Evolutionary conservation across 768 basidiomycete species (phyloP), one percentile per base, ranked within the genome.

Genomic region (Naganishia kalamii): DNA sequence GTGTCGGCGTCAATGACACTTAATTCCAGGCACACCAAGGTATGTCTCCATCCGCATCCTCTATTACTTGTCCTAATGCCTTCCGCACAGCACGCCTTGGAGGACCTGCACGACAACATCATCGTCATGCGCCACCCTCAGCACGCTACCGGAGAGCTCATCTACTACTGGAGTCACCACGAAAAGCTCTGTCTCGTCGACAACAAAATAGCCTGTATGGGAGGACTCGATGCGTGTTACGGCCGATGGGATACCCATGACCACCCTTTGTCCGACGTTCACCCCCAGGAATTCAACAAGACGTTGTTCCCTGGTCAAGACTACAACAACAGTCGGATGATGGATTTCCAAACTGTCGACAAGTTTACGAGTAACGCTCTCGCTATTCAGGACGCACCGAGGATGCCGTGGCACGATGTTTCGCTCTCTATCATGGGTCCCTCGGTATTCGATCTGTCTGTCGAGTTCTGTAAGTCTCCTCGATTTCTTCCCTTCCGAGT

Each of bases 331-430:
- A 71, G 70, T 2, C 60, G 75, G 25, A 72, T 77, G 40, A 76
- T 76, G 75, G 75, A 77, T 67, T 78, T 78, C 69, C 83, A 91
- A 73, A 81, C 75, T 11, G 94, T 97, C 0, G 81, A 84, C 63
- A 82, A 90, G 52, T 77, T 69, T 60, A 72, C 74, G 0, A 70
- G 72, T 11, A 77, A 77, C 57, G 66, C 75, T 35, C 57, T 78
- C 47, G 75, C 77, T 11, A 75, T 78, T 19, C 77, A 78, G 47
- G 73, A 73, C 61, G 73, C 77, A 1, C 27, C 66, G 17, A 76
- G 76, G 17, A 91, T 92, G 91, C 90, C 93, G 0, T 97, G 93
- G 93, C 93, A 97, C 73, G 93, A 97, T 79, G 90, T 90, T 1
- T 75, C 74, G 62, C 65, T 87, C 79, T 44, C 60, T 29, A 59